Conservation (phyloP, 2,329 filamentous ascomycete genomes). For the Fusarium lateritium region DNA sequence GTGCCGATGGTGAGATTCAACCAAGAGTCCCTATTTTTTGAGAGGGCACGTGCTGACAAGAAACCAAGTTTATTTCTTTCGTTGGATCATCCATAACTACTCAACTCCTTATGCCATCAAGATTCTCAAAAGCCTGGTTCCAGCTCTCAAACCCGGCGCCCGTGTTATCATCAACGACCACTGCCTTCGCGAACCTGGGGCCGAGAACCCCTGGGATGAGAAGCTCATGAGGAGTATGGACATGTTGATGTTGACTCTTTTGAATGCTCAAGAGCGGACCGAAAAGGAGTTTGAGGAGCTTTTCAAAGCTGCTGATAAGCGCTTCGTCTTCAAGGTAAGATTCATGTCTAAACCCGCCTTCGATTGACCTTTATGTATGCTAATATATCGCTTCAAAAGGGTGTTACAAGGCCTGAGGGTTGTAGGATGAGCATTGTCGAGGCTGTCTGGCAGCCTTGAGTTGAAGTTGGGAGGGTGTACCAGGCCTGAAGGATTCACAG, state of each 20-base stretch:
- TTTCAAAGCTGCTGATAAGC: constrained; percentile 59
- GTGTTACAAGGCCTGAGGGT: constrained; percentile 57
- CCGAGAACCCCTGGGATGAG: constrained; percentile 62
- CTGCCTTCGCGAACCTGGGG: constrained; percentile 58
- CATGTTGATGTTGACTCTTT: constrained; percentile 65
- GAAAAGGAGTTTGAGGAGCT: constrained; percentile 62
- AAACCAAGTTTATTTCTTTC: constrained; percentile 67
- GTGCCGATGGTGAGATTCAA: constrained; percentile 62
- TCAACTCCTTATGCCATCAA: constrained; percentile 66
- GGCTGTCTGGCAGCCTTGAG: constrained; percentile 61
- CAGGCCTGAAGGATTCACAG: background rate
- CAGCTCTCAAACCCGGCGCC: constrained; percentile 69
- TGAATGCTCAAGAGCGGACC: constrained; percentile 67
- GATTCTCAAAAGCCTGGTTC: constrained; percentile 66
- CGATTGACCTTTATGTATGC: background rate
- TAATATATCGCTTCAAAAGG: constrained; percentile 46
- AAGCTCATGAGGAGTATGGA: constrained; percentile 66
- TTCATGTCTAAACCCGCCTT: accelerated
- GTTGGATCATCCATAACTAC: constrained; percentile 75
- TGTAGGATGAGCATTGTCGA: constrained; percentile 66
- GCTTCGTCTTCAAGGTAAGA: constrained; percentile 61
- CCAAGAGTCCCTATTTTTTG: background rate
- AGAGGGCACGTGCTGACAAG: constrained; percentile 24
- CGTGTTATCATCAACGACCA: constrained; percentile 63
- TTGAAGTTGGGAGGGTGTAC: constrained; percentile 1